Percentiles rank a stretch among this genome's conserved stretches.
phyloP scores from a whole-genome alignment of 495 filamentous ascomycete genomes.

The Aspergillus nidulans region DNA sequence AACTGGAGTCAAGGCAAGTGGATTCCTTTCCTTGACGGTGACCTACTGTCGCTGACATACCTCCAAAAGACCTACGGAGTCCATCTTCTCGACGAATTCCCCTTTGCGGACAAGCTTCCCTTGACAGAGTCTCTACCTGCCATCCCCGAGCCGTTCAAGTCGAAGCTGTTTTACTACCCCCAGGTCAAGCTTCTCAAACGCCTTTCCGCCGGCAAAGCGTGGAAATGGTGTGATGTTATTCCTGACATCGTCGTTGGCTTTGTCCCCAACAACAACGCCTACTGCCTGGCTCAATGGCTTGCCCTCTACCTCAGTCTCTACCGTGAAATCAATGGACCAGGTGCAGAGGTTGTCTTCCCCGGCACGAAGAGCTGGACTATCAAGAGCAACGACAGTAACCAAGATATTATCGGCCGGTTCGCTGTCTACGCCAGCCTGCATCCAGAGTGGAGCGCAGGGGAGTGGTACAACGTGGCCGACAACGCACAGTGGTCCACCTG shows the following conservation, averaged over 20 bases:
- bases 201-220: slow-evolving; percentile 22
- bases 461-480: slow-evolving; percentile 33
- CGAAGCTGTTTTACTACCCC: slow-evolving; percentile 42
- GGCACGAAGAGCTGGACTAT: slow-evolving; percentile 23
- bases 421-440: slow-evolving; percentile 32
- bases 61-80: slow-evolving; percentile 28
- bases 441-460: slow-evolving; percentile 15
- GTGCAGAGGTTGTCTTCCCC: slow-evolving; percentile 28
- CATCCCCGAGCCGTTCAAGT: slow-evolving; percentile 33
- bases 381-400: slow-evolving; percentile 27
- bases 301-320: slow-evolving; percentile 35
- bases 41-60: not conserved
- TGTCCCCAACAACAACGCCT: slow-evolving; percentile 34
- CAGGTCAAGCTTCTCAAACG: slow-evolving; percentile 35
- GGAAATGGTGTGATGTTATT: slow-evolving; percentile 39
- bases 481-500: slow-evolving; percentile 23
- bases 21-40: no score
- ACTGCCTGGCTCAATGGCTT: slow-evolving; percentile 37
- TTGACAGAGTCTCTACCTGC: slow-evolving; percentile 32
- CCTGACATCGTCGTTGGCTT: slow-evolving; percentile 44
- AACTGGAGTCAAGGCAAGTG: not conserved
- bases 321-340: slow-evolving; percentile 19
- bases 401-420: slow-evolving; percentile 34
- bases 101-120: slow-evolving; percentile 22
- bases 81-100: slow-evolving; percentile 28